Base-by-base conservation (phyloP, 257 asterid species). In the Jaltomata sinuosa region DNA sequence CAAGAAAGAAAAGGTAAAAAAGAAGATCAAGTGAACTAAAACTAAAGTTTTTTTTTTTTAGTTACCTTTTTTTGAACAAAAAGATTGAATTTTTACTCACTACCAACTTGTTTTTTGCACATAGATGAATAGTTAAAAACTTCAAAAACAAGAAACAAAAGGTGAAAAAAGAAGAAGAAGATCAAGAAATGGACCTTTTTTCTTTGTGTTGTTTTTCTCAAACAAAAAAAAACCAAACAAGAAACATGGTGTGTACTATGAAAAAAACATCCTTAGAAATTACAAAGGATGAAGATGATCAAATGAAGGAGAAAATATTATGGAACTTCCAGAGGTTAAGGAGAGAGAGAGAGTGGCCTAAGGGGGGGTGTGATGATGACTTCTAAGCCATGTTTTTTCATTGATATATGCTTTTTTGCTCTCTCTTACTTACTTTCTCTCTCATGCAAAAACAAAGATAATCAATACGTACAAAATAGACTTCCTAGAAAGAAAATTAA, bases 301-400 rank as follows among this genome's bases (percentile, higher is more conserved):
- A 31, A 50, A 18, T 19, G 62, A 77, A 77, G 82, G 18, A 77
- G 82, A 77, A 77, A 77, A 77, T 25, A 47, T 29, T 74, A 27
- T 77, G 82, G 82, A 77, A 16, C 3, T 49, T 49, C 81, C 61
- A 49, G 81, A 50, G 81, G 61, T 77, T 47, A 77, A 49, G 81
- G 62, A 47, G 59, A 76, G 81, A 76, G 67, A 65, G 53, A 64
- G 79, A 65, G 27, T 6, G 52, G 54, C 57, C 29, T 40, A 6
- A 27, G 80, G 21, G 59, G 15, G 38, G 14, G 34, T 79, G 31
- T 86, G 96, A 92, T 87, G 86, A 85, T 88, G 92, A 91, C 93
- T 82, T 85, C 85, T 89, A 87, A 85, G 89, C 90, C 90, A 82
- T 88, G 87, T 90, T 89, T 91, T 61, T 87, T 89, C 89, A 86